phyloP scores from a whole-genome alignment of 176 grass and related monocot genomes.

The Oryza nivara region DNA sequence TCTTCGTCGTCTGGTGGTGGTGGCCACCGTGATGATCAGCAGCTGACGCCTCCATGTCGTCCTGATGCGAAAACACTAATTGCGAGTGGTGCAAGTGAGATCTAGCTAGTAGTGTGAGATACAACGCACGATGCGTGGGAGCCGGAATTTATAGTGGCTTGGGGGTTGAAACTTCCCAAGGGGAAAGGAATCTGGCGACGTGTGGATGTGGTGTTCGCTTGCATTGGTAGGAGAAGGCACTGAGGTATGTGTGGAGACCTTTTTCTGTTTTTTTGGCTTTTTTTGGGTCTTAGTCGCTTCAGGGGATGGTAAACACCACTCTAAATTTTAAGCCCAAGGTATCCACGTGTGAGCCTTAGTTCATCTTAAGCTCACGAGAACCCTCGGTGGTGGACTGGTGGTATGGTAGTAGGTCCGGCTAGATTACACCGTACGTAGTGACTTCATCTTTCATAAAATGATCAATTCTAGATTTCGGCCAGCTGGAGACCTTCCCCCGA shows the following conservation, averaged over 20 bases:
- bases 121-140: too few relatives aligned
- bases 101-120: neutral
- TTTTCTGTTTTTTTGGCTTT: neutral
- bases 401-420: neutral
- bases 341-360: neutral
- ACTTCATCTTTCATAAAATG: neutral
- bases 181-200: conserved; percentile 16
- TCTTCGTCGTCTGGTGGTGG: neutral
- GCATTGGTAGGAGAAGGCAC: neutral
- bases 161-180: neutral
- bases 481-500: neutral
- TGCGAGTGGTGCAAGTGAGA: neutral
- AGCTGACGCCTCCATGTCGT: conserved; percentile 39
- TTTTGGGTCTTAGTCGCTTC: conserved; percentile 5
- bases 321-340: neutral
- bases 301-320: neutral
- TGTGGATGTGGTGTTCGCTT: neutral
- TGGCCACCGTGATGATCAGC: neutral
- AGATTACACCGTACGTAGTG: neutral
- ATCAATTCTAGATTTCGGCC: neutral
- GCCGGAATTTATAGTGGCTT: conserved; percentile 20
- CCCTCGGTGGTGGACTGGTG: neutral
- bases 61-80: too few relatives aligned
- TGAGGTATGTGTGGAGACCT: neutral
- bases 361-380: neutral